Conservation (phyloP, 768 basidiomycete species). For the Suillus subluteus region DNA sequence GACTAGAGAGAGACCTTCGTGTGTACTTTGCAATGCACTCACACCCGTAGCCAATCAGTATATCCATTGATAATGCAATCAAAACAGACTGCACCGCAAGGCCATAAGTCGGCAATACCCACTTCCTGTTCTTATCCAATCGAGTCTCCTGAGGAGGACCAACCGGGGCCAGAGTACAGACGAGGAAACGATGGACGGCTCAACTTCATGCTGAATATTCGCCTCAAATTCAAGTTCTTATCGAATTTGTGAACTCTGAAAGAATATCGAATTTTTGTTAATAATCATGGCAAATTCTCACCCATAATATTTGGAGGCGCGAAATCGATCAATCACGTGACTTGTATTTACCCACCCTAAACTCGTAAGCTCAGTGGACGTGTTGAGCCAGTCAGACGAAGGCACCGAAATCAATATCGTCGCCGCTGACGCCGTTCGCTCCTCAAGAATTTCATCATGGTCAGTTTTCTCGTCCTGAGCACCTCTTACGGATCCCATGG, state of each 20-base stretch:
- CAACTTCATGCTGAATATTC: background rate
- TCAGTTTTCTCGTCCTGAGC: conserved; percentile 25
- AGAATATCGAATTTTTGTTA: too few relatives aligned
- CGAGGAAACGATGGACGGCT: background rate
- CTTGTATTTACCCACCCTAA: conserved; percentile 27
- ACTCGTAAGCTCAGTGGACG: conserved; percentile 3
- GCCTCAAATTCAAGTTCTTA: background rate
- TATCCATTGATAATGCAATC: background rate
- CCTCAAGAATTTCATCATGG: conserved; percentile 38
- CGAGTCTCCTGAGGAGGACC: too few relatives aligned
- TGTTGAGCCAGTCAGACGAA: conserved; percentile 11
- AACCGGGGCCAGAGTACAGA: background rate
- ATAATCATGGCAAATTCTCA: too few relatives aligned
- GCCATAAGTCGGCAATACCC: too few relatives aligned
- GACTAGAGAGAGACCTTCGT: background rate
- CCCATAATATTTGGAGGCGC: too few relatives aligned
- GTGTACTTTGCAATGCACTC: background rate
- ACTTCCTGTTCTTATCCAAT: background rate
- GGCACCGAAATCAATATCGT: conserved; percentile 28
- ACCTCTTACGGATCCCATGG: background rate
- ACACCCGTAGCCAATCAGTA: background rate
- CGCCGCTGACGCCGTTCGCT: conserved; percentile 20
- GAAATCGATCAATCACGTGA: conserved; percentile 30
- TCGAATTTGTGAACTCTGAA: background rate
- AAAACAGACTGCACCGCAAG: too few relatives aligned